Base-by-base conservation (phyloP, 1,284 basidiomycete species). In the Trametes sp. region DNA sequence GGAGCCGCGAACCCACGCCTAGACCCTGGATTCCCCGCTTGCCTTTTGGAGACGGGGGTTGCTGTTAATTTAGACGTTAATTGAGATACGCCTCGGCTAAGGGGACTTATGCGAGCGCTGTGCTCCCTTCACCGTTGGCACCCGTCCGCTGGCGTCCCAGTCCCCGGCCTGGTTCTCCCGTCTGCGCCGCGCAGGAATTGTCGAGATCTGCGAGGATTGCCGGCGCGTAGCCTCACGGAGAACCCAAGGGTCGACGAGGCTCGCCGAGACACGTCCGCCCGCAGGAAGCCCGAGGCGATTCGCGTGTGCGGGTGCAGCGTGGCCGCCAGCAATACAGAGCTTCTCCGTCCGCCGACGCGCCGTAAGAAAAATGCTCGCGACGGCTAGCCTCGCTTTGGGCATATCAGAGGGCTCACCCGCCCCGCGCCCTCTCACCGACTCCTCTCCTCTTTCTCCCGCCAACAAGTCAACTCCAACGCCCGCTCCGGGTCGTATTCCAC, bases 301-400 rank as follows among this genome's bases (percentile, higher is more conserved):
- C 48, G 48, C 49, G 49, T 26, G 5, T 38, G 38, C 23, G 46
- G 28, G n/a, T 23, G 52, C 38, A 29, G 23, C 31, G 44, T 48
- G 44, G 29, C 38, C n/a, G 45, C 26, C 21, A 51, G 41, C 48
- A 51, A 36, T 28, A 24, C 36, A 4, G 19, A 8, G 38, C 48
- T 63, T 61, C 63, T 64, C 51, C 52, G 59, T 31, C 51, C 57
- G 56, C 54, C 61, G 58, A 46, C 53, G 45, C 31, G 31, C 52
- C 46, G 49, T 48, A 45, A 42, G 44, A 59, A 59, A 36, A 28
- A 24, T 57, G 45, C 50, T 49, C 53, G 41, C 54, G 54, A 45
- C 54, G 54, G 41, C 52, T 60, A 38, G 41, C 49, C 50, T 52
- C 29, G 36, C 59, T 56, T 58, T 64, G 59, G 51, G 53, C 59